Conservation (phyloP, 495 filamentous ascomycete species). For the Achaetomiella virescens region DNA sequence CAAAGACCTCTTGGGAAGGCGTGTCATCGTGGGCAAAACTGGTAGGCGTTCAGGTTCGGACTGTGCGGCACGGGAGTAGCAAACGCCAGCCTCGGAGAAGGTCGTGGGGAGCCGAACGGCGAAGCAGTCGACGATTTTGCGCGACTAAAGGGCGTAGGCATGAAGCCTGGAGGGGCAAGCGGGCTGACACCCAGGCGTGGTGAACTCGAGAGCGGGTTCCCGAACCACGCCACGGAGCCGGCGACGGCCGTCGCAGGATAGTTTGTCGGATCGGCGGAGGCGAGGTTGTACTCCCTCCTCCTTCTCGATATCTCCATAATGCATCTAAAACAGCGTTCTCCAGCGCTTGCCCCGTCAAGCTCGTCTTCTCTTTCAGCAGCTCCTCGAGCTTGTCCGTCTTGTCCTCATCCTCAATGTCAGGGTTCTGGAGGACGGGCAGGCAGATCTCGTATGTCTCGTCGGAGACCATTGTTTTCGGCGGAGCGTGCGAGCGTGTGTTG, state of each 20-base stretch:
- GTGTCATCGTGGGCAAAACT: constrained; percentile 71
- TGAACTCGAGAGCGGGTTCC: constrained; percentile 73
- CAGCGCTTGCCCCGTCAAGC: constrained; percentile 65
- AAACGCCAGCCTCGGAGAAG: constrained; percentile 86
- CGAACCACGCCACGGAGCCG: constrained; percentile 84
- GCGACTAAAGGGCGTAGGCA: constrained; percentile 66
- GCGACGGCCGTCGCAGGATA: constrained; percentile 82
- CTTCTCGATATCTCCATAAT: constrained; percentile 84
- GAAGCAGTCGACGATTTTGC: constrained; percentile 70
- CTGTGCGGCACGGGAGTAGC: constrained; percentile 90
- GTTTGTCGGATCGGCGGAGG: constrained; percentile 78
- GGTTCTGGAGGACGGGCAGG: constrained; percentile 79
- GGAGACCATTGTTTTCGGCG: constrained; percentile 62
- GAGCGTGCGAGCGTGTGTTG: neutral
- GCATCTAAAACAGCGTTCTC: constrained; percentile 90
- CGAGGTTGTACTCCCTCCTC: constrained; percentile 65
- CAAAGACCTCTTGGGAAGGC: constrained; percentile 76
- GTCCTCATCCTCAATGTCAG: constrained; percentile 82
- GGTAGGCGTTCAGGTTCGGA: constrained; percentile 87
- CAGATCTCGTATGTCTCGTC: constrained; percentile 90
- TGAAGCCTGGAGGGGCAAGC: constrained; percentile 73
- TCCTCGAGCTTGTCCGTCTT: constrained; percentile 90
- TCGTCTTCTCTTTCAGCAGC: constrained; percentile 71
- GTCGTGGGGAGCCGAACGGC: constrained; percentile 89
- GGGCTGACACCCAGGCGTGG: constrained; percentile 73